phyloP scores from a whole-genome alignment of 768 basidiomycete genomes.

The Boletus vinaceobasis region DNA sequence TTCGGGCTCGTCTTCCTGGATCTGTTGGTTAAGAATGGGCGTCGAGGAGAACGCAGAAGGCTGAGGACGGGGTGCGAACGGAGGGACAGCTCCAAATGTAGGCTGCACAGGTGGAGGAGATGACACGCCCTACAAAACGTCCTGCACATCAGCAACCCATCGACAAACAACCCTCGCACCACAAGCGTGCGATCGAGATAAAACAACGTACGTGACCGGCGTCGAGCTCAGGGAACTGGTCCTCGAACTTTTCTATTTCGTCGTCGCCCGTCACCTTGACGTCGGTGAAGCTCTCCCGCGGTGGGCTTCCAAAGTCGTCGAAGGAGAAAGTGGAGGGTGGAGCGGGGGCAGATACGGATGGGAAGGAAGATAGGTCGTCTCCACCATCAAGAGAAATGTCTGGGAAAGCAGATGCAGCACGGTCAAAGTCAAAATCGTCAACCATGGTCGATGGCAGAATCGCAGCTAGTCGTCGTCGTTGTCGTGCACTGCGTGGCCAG shows the following conservation, averaged over 20 bases:
- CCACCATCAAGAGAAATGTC: constrained; percentile 75
- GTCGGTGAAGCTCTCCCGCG: constrained; percentile 39
- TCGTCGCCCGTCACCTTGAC: constrained; percentile 85
- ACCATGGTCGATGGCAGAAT: constrained; percentile 18
- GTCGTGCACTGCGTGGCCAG: background rate
- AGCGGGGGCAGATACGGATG: constrained; percentile 29
- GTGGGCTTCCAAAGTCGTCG: constrained; percentile 57
- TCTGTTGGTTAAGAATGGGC: constrained; percentile 64
- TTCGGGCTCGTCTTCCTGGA: constrained; percentile 79
- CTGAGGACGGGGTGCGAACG: constrained; percentile 78
- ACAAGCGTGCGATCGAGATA: background rate
- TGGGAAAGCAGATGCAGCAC: constrained; percentile 79
- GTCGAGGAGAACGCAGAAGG: constrained; percentile 67
- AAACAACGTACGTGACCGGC: constrained; percentile 38
- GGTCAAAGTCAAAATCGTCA: constrained; percentile 72
- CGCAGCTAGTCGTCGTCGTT: background rate
- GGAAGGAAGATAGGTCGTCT: constrained; percentile 49
- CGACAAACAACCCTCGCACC: constrained; percentile 12
- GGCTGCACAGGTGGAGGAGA: constrained; percentile 30
- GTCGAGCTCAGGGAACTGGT: constrained; percentile 79
- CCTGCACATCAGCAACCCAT: background rate
- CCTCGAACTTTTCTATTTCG: constrained; percentile 82
- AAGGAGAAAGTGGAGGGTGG: constrained; percentile 56
- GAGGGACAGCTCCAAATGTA: constrained; percentile 46
- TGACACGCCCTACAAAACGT: constrained; percentile 31